Evolutionary conservation across 805 yeast genomes (phyloP).

Genomic region (Barnettozyma wickerhamii): DNA sequence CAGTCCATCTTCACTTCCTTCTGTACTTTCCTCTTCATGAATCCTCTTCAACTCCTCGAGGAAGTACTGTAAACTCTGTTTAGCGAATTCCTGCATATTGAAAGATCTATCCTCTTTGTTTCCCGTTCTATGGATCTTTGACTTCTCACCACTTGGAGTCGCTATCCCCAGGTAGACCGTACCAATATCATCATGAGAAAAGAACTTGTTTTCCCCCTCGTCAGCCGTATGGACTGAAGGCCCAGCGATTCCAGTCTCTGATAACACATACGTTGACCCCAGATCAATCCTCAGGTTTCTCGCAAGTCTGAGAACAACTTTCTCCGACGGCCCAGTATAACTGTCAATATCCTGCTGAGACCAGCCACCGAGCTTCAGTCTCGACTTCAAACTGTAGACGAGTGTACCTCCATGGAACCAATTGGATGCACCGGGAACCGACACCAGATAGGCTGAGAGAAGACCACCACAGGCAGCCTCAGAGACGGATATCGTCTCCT

Average conservation of each 20-base stretch:
- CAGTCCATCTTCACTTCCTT: neutral
- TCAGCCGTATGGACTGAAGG: conserved; percentile 46
- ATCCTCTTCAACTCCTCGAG: conserved; percentile 40
- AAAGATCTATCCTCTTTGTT: conserved; percentile 43
- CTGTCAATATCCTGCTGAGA: conserved; percentile 58
- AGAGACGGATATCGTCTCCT: conserved; percentile 70
- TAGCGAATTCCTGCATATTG: conserved; percentile 78
- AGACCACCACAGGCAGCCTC: conserved; percentile 93
- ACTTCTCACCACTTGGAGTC: conserved; percentile 56
- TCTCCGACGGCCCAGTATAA: conserved; percentile 80
- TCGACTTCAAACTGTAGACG: conserved; percentile 70
- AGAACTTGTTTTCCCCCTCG: conserved; percentile 13
- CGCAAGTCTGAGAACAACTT: conserved; percentile 71
- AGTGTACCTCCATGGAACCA: conserved; percentile 83
- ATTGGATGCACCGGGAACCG: conserved; percentile 80
- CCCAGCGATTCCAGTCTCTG: conserved; percentile 89
- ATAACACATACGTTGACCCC: conserved; percentile 76
- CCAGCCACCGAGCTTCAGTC: conserved; percentile 79
- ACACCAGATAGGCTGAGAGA: conserved; percentile 71
- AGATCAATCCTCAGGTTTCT: conserved; percentile 74
- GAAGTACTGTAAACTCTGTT: conserved; percentile 56
- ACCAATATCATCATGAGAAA: conserved; percentile 45
- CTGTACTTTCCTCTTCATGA: conserved; percentile 4
- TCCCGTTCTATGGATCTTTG: conserved; percentile 43
- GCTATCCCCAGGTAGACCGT: conserved; percentile 67